Evolutionary conservation across 1,139 yeast species (phyloP), one percentile per base, ranked within the genome.

Genomic region (Yamadazyma triangularis): DNA sequence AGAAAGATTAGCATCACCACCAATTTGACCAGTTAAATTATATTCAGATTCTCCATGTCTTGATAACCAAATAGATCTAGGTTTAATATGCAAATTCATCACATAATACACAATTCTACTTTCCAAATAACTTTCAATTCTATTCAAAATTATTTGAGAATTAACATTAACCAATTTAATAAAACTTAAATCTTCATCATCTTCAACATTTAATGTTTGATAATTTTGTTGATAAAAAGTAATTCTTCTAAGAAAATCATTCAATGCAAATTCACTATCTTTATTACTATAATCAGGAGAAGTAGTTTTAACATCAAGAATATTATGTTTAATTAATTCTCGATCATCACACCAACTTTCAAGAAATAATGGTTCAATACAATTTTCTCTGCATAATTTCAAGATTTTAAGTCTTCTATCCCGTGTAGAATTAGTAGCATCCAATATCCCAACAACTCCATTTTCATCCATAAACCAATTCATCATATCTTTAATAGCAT

Each of bases 41-140:
- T 81, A 91, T 53, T 79, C 81, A 2, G 95, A 83, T 60, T 91
- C 98, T 21, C 98, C 98, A 49, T 91, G 98, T 45, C 98, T 75
- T 29, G 95, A 85, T 33, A 91, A 69, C 89, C 95, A 91, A 40
- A 91, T 88, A 41, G 82, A 74, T 45, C 97, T 73, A 21, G 96
- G 95, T 53, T 86, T 86, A 44, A 88, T 86, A 57, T 89, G 96
- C 46, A 91, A 66, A 50, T 91, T 91, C 96, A 91, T 89, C 28
- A 91, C 87, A 53, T 88, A 91, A 59, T 89, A 91, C 13, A 89
- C 97, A 41, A 91, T 89, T 44, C 97, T 76, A 39, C 94, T 81
- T 56, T 91, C 95, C 48, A 91, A 68, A 52, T 91, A 91, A 22
- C 91, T 79, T 54, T 86, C 89, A 44, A 91, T 88, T 41, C 79